Evolutionary conservation across 495 filamentous ascomycete genomes (phyloP), one percentile per base, ranked within the genome.

Genomic region (Penicillium taxi): DNA sequence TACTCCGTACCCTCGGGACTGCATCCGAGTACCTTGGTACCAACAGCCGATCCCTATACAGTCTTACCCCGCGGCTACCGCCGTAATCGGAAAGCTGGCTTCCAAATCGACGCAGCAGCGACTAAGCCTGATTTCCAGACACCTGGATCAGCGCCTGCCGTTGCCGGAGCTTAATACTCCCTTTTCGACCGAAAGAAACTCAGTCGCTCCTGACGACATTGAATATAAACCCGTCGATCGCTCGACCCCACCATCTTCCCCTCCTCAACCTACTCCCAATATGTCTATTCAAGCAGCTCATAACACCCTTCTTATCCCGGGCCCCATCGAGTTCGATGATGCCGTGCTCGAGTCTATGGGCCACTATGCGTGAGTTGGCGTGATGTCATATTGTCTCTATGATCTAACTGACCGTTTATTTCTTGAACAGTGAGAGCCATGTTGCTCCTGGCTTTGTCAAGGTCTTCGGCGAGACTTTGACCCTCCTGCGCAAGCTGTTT

Each of bases 281-380:
- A 89, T 91, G 85, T 89, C 85, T 32, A 68, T 64, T 38, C 88
- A 94, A 70, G 64, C 84, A 27, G 68, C 76, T 34, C 88, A 95
- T 58, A 76, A 85, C 39, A 75, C 87, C 24, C 63, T 96, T 55
- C 75, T 98, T 52, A 95, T 98, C 53, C 91, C 91, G 16, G 91
- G 91, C 18, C 91, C 91, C 56, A 91, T 98, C 57, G 91, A 98
- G 66, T 96, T 96, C 54, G 91, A 96, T 59, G 91, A 98, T 85
- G 88, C 80, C 27, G 91, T 98, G 33, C 77, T 98, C 29, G 73
- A 86, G 59, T 84, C 88, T 38, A 96, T 96, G 91, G 75, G 82
- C 59, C 91, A 96, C 66, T 94, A 82, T 69, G 90, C 88, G 89
- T 94, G 58, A 56, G 74, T 67, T 21, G 19, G 6, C 26, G 12